Evolutionary conservation across 352 stramenopile genomes (phyloP), one percentile per base, ranked within the genome.

Genomic region (Pythium pyrilobum): DNA sequence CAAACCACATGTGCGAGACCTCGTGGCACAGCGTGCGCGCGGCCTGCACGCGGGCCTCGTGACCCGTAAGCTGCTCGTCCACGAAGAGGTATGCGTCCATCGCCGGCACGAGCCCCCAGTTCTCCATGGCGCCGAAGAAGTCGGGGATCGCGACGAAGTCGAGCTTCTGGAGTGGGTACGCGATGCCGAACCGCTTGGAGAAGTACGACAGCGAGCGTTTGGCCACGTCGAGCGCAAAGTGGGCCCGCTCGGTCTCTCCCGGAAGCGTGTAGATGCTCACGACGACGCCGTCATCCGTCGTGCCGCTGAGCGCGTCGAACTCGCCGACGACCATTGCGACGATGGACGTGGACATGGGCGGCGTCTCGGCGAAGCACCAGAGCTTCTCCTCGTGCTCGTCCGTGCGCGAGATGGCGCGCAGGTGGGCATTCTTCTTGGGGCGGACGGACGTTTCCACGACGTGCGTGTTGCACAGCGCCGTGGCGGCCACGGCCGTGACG

Each of bases 321-420:
- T 98, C 90, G 45, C 95, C 94, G 21, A 98, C 81, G 51, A 90
- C 79, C 61, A 95, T 98, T 1, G 94, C 96, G 20, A 99, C 71
- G 1, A 99, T 73, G 76, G 99, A 99, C 21, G 94, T 98, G 42
- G 85, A 97, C 96, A 99, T 99, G 53, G 95, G 77, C 0, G 95
- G 95, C 21, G 92, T 96, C 58, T 96, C 81, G 13, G 88, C 71
- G 64, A 97, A 98, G 29, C 76, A 74, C 76, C 78, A 90, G 8
- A 78, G 23, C 53, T 86, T 89, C 56, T 86, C 78, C 38, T 66
- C 63, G 1, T 52, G 43, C 8, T 58, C 41, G 42, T 81, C 64
- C 11, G 44, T 64, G 33, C 72, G 67, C 43, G 74, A 65, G 12
- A 66, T 66, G 38, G 69, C 52, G 15, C 74, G 72, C 31, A 85